phyloP scores from a whole-genome alignment of 768 basidiomycete species.

The Boletus bicolor region DNA sequence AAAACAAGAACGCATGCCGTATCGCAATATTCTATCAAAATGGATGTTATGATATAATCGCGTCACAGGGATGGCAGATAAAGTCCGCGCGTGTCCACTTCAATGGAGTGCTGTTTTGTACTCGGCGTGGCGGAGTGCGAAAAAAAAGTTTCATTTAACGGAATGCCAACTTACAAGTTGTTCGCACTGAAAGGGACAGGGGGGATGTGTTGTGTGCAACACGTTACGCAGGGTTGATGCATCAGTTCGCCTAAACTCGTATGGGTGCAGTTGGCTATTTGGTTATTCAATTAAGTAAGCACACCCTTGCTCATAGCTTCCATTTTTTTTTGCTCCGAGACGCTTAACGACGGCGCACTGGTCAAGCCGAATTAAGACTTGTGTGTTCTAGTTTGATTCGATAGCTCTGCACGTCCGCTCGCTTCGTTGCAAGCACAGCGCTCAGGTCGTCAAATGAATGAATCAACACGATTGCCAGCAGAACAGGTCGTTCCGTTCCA shows the following conservation, averaged over 20 bases:
- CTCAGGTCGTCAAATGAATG: conserved; percentile 17
- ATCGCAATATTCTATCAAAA: conserved; percentile 5
- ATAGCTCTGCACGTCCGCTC: conserved; percentile 5
- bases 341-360: conserved; percentile 19
- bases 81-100: conserved; percentile 14
- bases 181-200: conserved; percentile 8
- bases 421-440: conserved; percentile 24
- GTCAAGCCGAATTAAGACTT: conserved; percentile 10
- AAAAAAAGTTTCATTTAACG: conserved; percentile 17
- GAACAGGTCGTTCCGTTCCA: conserved; percentile 19
- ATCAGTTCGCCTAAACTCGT: conserved; percentile 17
- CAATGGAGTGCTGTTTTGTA: not conserved
- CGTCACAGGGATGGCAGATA: not conserved
- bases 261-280: conserved; percentile 7
- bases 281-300: conserved; percentile 25
- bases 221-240: conserved; percentile 13
- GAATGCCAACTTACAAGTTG: not conserved
- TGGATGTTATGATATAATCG: conserved; percentile 8
- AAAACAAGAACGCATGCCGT: conserved; percentile 12
- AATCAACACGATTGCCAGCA: conserved; percentile 20
- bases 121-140: conserved; percentile 9
- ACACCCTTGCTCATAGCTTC: conserved; percentile 19
- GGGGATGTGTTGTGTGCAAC: not conserved
- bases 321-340: conserved; percentile 29
- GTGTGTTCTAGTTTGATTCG: conserved; percentile 9